A percentile compares a stretch with the other conserved stretches of the same genome.
Conservation (phyloP, 352 stramenopile genomes). For the Pythium monospermum region DNA sequence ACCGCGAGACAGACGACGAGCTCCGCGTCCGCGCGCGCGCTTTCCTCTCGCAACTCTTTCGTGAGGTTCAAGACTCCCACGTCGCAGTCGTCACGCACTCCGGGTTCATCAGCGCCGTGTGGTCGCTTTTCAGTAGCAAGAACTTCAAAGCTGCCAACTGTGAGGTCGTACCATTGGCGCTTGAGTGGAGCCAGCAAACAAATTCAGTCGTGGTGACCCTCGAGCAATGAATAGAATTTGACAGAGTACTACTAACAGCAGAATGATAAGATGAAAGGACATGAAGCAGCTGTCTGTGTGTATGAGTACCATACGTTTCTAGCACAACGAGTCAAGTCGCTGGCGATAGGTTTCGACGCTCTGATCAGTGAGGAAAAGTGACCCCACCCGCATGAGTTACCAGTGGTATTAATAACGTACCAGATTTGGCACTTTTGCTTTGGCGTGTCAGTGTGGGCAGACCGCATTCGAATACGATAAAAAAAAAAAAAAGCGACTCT, state of each 20-base stretch:
- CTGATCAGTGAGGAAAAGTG: background rate
- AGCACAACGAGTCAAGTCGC: no score
- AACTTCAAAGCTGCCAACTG: conserved; percentile 30
- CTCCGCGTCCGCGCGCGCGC: conserved; percentile 35
- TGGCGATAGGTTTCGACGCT: background rate
- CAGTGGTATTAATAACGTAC: no score
- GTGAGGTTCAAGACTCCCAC: conserved; percentile 41
- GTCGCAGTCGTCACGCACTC: conserved; percentile 63
- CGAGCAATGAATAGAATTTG: conserved; percentile 4
- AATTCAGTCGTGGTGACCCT: background rate
- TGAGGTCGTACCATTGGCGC: conserved; percentile 24
- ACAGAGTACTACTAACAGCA: background rate
- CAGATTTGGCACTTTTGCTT: no score
- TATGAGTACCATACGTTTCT: background rate
- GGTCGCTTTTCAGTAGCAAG: conserved; percentile 33
- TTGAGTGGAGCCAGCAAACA: conserved; percentile 11
- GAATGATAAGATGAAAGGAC: background rate
- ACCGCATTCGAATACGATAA: no score
- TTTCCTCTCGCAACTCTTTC: conserved; percentile 53
- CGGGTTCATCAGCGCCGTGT: conserved; percentile 60
- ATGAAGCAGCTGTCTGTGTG: background rate
- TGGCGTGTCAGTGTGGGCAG: no score
- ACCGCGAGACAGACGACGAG: conserved; percentile 62
- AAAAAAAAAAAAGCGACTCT: background rate
- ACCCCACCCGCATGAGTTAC: no score